A percentile compares a stretch with the other conserved stretches of the same genome.
Evolutionary conservation across 208 protist genomes (phyloP).

Genomic region (Crithidia bombi): DNA sequence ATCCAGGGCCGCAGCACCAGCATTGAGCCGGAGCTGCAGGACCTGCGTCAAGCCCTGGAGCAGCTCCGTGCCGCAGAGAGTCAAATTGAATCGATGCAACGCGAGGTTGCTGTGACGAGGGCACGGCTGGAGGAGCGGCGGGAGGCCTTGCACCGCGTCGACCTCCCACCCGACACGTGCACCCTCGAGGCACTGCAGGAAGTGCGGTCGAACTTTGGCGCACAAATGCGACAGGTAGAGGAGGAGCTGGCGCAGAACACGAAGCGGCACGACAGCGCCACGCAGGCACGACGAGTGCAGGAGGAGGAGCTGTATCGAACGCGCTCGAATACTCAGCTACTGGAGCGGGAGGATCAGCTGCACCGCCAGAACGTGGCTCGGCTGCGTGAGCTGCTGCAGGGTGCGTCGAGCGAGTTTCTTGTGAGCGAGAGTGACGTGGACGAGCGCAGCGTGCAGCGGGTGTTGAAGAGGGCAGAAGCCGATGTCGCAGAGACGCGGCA

Average conservation of each 20-base stretch:
- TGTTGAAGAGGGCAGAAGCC: constrained; percentile 32
- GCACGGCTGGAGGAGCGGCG: constrained; percentile 74
- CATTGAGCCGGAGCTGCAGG: constrained; percentile 63
- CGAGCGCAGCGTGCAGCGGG: constrained; percentile 41
- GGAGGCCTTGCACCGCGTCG: constrained; percentile 38
- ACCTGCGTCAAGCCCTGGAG: constrained; percentile 52
- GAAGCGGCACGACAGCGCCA: constrained; percentile 34
- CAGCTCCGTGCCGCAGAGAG: constrained; percentile 59
- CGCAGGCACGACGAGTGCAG: constrained; percentile 25
- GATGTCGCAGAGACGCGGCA: constrained; percentile 26
- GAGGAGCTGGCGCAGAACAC: constrained; percentile 30
- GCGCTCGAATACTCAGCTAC: constrained; percentile 43
- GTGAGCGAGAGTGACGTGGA: constrained; percentile 52
- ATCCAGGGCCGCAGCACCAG: constrained; percentile 47
- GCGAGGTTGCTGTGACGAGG: constrained; percentile 63
- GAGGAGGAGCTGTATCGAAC: constrained; percentile 49
- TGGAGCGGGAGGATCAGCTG: constrained; percentile 59
- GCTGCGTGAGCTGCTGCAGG: constrained; percentile 39
- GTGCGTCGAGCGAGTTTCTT: constrained; percentile 36
- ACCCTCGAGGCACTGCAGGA: constrained; percentile 62
- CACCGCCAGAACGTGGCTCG: constrained; percentile 44
- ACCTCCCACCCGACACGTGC: constrained; percentile 33
- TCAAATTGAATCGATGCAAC: constrained; percentile 54
- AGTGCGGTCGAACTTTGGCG: constrained; percentile 39
- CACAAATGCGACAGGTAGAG: constrained; percentile 43